Percentiles rank a stretch among this genome's conserved stretches.
These are phyloP conservation scores for Agaricales sp. DNA, from an alignment of 1,284 basidiomycete genomes.

Conservation along the genomic window DNA sequence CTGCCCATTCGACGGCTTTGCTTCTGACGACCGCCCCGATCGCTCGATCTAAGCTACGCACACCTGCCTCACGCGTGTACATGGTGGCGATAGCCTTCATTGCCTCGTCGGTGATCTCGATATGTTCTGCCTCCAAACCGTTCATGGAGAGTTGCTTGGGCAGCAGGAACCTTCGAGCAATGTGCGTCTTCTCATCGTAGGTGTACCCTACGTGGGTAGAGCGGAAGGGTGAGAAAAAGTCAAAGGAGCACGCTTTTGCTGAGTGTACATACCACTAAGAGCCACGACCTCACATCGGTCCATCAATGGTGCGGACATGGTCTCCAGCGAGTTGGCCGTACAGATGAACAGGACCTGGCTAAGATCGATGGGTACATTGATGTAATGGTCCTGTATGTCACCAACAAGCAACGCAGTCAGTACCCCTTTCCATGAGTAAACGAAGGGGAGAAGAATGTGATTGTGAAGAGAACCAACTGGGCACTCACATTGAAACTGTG, in stretches of 20 bases:
- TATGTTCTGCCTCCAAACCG: conserved; percentile 44
- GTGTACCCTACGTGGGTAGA: conserved; percentile 57
- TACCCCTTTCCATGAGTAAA: no score
- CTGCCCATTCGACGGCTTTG: conserved; percentile 86
- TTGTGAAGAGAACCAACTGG: neutral
- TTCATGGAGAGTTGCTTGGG: conserved; percentile 77
- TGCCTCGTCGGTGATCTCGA: conserved; percentile 57
- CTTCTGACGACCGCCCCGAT: conserved; percentile 79
- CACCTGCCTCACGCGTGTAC: conserved; percentile 87
- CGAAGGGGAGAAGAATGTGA: conserved; percentile 1
- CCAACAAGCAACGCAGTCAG: neutral
- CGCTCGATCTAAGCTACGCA: conserved; percentile 82
- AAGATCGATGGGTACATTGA: conserved; percentile 85
- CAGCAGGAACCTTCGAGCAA: conserved; percentile 75
- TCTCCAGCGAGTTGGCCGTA: conserved; percentile 80
- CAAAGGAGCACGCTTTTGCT: neutral
- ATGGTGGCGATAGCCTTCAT: conserved; percentile 63
- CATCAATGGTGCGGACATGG: conserved; percentile 76
- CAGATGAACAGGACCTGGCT: conserved; percentile 86
- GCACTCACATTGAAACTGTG: conserved; percentile 64
- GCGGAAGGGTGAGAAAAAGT: conserved; percentile 13
- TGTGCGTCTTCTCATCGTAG: conserved; percentile 85
- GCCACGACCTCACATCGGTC: conserved; percentile 69
- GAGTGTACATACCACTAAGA: conserved; percentile 42
- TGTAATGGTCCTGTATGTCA: conserved; percentile 76